These are phyloP conservation scores for Phycomyces nitens DNA, from an alignment of 192 early-diverging fungal species.

Conservation along the genomic window DNA sequence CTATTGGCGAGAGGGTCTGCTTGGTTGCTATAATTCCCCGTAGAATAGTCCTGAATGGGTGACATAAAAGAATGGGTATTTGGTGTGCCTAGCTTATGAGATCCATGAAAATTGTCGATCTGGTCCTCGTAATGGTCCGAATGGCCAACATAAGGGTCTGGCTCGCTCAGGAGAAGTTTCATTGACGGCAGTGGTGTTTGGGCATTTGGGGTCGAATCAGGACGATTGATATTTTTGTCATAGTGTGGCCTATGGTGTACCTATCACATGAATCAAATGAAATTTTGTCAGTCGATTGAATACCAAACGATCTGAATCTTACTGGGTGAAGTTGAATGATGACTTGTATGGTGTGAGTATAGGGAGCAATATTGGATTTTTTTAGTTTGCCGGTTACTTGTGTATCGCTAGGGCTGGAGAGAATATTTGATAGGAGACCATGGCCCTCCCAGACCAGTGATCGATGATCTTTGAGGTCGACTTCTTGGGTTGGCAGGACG, in stretches of 20 bases:
- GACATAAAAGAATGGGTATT: too few relatives aligned
- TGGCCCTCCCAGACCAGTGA: slow-evolving; percentile 29
- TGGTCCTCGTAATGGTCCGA: too few relatives aligned
- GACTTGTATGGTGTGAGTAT: slow-evolving; percentile 21
- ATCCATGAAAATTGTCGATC: too few relatives aligned
- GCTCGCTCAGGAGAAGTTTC: background rate
- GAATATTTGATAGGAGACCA: slow-evolving; percentile 25
- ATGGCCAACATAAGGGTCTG: background rate
- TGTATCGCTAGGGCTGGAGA: slow-evolving; percentile 11
- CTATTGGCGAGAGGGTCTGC: too few relatives aligned
- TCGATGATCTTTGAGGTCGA: slow-evolving; percentile 7
- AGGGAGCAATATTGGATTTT: background rate
- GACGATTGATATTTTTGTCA: background rate
- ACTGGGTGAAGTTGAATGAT: slow-evolving; percentile 31
- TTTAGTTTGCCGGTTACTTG: slow-evolving; percentile 18
- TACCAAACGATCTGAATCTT: too few relatives aligned
- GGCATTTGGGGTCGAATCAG: background rate
- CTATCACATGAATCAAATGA: background rate
- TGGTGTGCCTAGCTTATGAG: too few relatives aligned
- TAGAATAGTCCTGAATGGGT: too few relatives aligned
- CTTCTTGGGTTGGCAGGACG: slow-evolving; percentile 1
- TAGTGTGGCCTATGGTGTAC: background rate
- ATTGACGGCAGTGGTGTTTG: background rate
- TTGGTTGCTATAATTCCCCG: too few relatives aligned
- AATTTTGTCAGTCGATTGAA: too few relatives aligned